phyloP scores from a whole-genome alignment of 768 basidiomycete genomes.

The Trametes elegans region DNA sequence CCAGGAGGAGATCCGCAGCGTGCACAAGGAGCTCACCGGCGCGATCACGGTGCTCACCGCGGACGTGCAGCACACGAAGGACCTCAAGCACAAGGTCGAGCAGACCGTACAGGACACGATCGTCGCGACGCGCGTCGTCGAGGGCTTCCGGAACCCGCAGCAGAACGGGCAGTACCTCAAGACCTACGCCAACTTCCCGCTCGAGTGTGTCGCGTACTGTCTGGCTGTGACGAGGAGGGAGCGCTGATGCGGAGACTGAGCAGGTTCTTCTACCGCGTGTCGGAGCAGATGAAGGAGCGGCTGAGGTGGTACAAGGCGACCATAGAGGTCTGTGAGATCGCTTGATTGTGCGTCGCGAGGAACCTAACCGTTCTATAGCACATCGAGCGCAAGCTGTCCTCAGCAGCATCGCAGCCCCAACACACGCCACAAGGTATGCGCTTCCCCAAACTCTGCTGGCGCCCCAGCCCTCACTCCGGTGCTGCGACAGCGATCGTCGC shows the following conservation, averaged over 20 bases:
- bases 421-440: conserved; percentile 69
- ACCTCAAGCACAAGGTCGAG: conserved; percentile 73
- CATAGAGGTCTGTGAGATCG: conserved; percentile 57
- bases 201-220: conserved; percentile 55
- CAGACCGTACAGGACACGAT: conserved; percentile 81
- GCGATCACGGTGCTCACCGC: conserved; percentile 60
- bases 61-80: conserved; percentile 63
- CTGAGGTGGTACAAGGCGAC: conserved; percentile 78
- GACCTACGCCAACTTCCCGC: conserved; percentile 77
- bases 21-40: conserved; percentile 70
- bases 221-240: background rate
- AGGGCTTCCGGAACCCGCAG: conserved; percentile 76
- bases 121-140: conserved; percentile 70
- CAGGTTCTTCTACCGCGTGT: conserved; percentile 73
- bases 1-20: conserved; percentile 60
- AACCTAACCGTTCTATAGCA: conserved; percentile 42
- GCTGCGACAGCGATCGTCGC: conserved; percentile 57
- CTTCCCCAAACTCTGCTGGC: background rate
- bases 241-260: background rate
- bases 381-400: conserved; percentile 81
- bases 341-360: background rate
- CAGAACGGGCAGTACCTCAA: conserved; percentile 68
- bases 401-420: conserved; percentile 60
- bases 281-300: conserved; percentile 68
- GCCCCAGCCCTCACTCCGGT: conserved; percentile 8